Evolutionary conservation across 1,139 yeast species (phyloP), one percentile per base, ranked within the genome.

Genomic region (Lodderomyces theae): DNA sequence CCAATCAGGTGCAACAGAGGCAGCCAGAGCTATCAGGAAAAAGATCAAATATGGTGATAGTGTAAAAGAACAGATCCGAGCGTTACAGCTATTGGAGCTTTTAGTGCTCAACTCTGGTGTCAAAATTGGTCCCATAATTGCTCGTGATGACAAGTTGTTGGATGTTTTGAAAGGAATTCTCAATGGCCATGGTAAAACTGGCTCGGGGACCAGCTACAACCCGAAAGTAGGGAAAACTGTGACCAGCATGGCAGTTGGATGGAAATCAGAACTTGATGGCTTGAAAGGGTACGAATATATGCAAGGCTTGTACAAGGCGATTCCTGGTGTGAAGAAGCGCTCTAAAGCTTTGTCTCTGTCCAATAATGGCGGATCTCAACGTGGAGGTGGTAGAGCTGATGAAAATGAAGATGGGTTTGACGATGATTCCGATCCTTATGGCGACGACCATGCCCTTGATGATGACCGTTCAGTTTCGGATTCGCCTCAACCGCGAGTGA

Each of bases 21-120:
- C 95, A 1, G 97, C 97, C 0, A 71, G 97, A 40, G 95, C 96
- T 1, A 69, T 92, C 29, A 74, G 98, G 40, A 92, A 92, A 67
- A 80, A 82, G 57, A 69, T 92, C 58, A 92, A 92, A 64, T 86
- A 92, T 58, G 97, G 97, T n/a, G 60, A 58, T 18, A 53, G 69
- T 1, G 58, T 63, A 1, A 68, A 68, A 23, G 82, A 80, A 47
- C 92, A 85, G 56, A 50, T 74, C 40, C 72, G 86, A 40, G 86
- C 95, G 0, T 63, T 90, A 48, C 77, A 77, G 43, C 55, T 90
- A 15, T 68, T 89, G 45, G 96, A 90, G 55, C 70, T 86, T 28
- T 64, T 90, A 43, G 82, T 90, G 3, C 77, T 85, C 44, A 90
- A 90, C 59, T 87, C 94, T 3, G 87, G 90, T 1, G 42, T 51